A percentile compares a stretch with the other conserved stretches of the same genome.
Conservation (phyloP, 306 rosid species). For the Cicer arietinum region DNA sequence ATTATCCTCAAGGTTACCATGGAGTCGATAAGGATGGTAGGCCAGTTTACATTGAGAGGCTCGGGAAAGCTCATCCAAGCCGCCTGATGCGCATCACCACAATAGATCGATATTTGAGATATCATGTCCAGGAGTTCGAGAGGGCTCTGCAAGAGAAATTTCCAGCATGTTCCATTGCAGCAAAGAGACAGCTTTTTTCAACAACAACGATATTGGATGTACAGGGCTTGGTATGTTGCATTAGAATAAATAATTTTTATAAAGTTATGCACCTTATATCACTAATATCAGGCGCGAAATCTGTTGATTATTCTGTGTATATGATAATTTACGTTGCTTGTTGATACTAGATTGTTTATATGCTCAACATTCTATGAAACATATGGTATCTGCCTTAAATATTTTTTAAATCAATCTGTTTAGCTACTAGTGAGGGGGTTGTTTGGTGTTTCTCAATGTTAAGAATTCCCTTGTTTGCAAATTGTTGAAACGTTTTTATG, state of each 20-base stretch:
- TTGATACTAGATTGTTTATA: conserved; percentile 17
- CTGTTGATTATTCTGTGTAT: conserved; percentile 8
- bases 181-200: conserved; percentile 78
- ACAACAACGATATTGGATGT: conserved; percentile 94
- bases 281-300: conserved; percentile 22
- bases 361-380: conserved; percentile 22
- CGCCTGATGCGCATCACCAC: conserved; percentile 80
- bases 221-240: conserved; percentile 87
- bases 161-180: conserved; percentile 95
- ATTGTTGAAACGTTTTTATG: conserved; percentile 14
- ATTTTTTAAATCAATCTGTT: conserved; percentile 12
- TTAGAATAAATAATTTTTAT: conserved; percentile 34
- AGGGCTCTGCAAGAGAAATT: conserved; percentile 83
- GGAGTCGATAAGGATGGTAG: conserved; percentile 98
- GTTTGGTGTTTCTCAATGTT: conserved; percentile 13
- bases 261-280: background rate
- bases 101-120: conserved; percentile 84
- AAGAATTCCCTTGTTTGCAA: conserved; percentile 25
- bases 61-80: conserved; percentile 96
- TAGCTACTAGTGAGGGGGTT: background rate
- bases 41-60: conserved; percentile 93
- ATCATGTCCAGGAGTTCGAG: conserved; percentile 97
- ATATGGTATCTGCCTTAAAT: background rate
- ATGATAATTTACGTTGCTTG: conserved; percentile 5
- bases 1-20: conserved; percentile 97